phyloP scores from a whole-genome alignment of 1,139 yeast species.

The Meyerozyma athensensis region DNA sequence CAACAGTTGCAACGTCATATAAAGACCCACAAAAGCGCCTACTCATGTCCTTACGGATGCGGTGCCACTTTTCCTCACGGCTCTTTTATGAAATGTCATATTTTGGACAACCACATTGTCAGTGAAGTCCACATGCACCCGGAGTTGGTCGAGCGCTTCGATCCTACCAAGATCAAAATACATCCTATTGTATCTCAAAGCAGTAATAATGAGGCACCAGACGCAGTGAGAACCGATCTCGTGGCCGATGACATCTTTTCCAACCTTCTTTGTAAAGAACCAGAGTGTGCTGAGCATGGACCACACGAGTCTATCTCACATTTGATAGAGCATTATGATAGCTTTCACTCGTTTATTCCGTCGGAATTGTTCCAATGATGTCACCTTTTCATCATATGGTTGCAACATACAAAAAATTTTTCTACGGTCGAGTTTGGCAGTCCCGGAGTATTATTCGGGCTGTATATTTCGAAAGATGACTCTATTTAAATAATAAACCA shows the following conservation, averaged over 20 bases:
- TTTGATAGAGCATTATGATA: conserved; percentile 7
- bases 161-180: no score
- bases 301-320: conserved; percentile 5
- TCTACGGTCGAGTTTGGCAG: no score
- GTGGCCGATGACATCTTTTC: not conserved
- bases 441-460: no score
- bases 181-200: no score
- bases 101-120: conserved; percentile 5
- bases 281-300: conserved; percentile 3
- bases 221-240: not conserved
- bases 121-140: conserved; percentile 3
- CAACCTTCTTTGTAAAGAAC: conserved; percentile 5
- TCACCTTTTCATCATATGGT: not conserved
- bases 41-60: conserved; percentile 6
- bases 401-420: no score
- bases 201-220: no score
- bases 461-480: no score
- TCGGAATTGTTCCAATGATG: not conserved
- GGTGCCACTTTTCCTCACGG: conserved; percentile 2
- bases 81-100: conserved; percentile 1
- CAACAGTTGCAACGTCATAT: conserved; percentile 14
- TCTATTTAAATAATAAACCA: no score
- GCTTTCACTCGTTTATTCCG: conserved; percentile 6
- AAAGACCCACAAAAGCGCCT: conserved; percentile 12
- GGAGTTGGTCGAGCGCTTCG: not conserved